Base-by-base conservation (phyloP, 345 rosid species). In the Brassica juncea region DNA sequence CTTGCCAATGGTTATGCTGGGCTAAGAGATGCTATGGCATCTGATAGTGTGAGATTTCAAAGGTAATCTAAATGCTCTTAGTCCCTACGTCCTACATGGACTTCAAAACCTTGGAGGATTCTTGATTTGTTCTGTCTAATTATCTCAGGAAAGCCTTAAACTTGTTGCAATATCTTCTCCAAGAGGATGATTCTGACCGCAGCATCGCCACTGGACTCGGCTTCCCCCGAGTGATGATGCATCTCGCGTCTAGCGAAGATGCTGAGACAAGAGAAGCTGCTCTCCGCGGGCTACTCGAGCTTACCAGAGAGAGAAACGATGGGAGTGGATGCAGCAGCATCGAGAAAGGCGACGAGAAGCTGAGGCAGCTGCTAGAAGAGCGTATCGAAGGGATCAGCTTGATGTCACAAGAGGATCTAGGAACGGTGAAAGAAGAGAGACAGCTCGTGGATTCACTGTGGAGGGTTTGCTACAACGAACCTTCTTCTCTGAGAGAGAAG, bases 1-100 rank as follows among this genome's bases (percentile, higher is more conserved):
- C 90, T 93, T 70, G 96, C 91, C 27, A 93, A 93, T 85, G 96
- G 99, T 55, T 93, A 89, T 74, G 88, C 93, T 1, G 97, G 85
- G 11, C 74, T 95, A 66, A 88, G 85, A 85, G 94, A 91, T 77
- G 98, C 99, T 62, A 59, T 95, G 82, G 85, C 89, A 64, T 87
- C 91, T 60, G 93, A 88, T 55, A 89, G 78, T 74, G 88, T 88
- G 73, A 87, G 91, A 77, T 93, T 93, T 76, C 98, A 93, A 85
- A 95, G 99, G 99, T 92, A 83, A 71, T 34, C 32, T 11, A 5
- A 64, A 37, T 16, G 8, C 60, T 71, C 15, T 32, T 9, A 19
- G 2, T 64, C 2, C 10, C 42, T 44, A 14, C 2, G 1, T 19
- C 11, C 31, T 32, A 16, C 30, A 2, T 3, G 0, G 9, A n/a